phyloP scores from a whole-genome alignment of 2,329 filamentous ascomycete species.

The Fusarium floridanum region DNA sequence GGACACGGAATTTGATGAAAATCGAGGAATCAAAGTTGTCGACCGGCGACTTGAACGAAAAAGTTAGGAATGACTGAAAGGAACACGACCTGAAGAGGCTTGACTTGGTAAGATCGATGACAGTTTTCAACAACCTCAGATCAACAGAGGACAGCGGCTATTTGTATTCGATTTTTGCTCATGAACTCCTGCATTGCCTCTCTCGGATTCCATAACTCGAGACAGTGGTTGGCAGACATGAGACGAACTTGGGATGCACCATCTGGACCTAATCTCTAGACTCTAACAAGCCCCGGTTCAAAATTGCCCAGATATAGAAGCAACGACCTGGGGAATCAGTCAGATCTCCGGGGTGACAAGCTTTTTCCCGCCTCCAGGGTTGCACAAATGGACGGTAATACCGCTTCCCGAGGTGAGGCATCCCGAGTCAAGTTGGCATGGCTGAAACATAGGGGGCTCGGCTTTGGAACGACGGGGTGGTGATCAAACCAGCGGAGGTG shows the following conservation, averaged over 20 bases:
- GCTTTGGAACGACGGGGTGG: slow-evolving; percentile 22
- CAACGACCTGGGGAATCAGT: not conserved
- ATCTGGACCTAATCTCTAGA: not conserved
- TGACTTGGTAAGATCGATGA: slow-evolving; percentile 10
- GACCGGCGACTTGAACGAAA: slow-evolving; percentile 63
- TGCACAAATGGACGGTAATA: not conserved
- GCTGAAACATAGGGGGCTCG: slow-evolving; percentile 29
- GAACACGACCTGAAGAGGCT: slow-evolving; percentile 13
- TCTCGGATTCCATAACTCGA: slow-evolving; percentile 15
- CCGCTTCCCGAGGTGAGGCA: slow-evolving; percentile 3
- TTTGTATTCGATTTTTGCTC: slow-evolving; percentile 22
- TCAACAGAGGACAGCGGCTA: slow-evolving; percentile 8
- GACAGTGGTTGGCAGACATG: slow-evolving; percentile 20
- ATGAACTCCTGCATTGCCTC: not conserved
- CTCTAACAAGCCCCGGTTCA: not conserved
- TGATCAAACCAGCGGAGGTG: slow-evolving; percentile 36
- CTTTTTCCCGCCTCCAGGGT: not conserved
- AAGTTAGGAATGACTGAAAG: slow-evolving; percentile 14
- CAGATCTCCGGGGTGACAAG: not conserved
- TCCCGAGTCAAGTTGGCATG: slow-evolving; percentile 5
- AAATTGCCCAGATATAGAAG: slow-evolving; percentile 6
- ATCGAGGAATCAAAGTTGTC: slow-evolving; percentile 54
- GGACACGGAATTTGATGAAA: slow-evolving; percentile 25
- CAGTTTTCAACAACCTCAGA: not conserved
- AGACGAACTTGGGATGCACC: slow-evolving; percentile 29